Percentiles rank a stretch among this genome's conserved stretches.
Conservation (phyloP, 2,329 filamentous ascomycete genomes). For the Onygenales sp. region DNA sequence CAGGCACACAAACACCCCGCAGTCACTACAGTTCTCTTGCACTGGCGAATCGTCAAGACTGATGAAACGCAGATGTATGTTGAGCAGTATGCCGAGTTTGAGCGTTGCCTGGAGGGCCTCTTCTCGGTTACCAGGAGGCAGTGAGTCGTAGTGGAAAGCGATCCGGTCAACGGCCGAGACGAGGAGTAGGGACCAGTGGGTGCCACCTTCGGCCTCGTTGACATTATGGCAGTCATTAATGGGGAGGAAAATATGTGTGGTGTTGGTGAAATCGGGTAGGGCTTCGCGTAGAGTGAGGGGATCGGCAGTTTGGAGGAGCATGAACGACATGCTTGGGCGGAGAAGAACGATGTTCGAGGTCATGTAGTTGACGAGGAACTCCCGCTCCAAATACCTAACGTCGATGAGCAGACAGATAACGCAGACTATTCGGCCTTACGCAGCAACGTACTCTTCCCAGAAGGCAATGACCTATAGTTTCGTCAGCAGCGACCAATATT, state of each 20-base stretch:
- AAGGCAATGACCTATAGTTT: constrained; percentile 73
- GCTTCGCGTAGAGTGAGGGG: constrained; percentile 52
- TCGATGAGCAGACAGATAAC: constrained; percentile 7
- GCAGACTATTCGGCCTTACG: constrained; percentile 1
- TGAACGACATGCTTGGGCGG: constrained; percentile 83
- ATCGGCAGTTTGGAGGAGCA: constrained; percentile 66
- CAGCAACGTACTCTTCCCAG: constrained; percentile 73
- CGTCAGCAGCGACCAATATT: background rate
- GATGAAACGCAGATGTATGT: constrained; percentile 58
- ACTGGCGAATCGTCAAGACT: constrained; percentile 78
- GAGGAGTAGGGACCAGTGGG: constrained; percentile 88
- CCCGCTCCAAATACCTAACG: constrained; percentile 68
- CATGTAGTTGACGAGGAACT: constrained; percentile 70
- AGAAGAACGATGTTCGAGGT: constrained; percentile 82
- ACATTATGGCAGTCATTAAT: constrained; percentile 81
- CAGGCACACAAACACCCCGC: constrained; percentile 91
- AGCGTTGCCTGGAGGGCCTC: constrained; percentile 62
- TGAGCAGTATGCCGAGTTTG: constrained; percentile 61
- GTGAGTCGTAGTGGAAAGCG: constrained; percentile 92
- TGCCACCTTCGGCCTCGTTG: constrained; percentile 72
- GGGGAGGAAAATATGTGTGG: constrained; percentile 90
- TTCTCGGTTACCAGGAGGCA: constrained; percentile 63
- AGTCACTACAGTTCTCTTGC: constrained; percentile 88
- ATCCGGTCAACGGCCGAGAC: constrained; percentile 82
- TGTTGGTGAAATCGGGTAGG: constrained; percentile 68